A percentile compares a stretch with the other conserved stretches of the same genome.
Evolutionary conservation across 495 filamentous ascomycete species (phyloP).

Genomic region (Parmelia sp.): DNA sequence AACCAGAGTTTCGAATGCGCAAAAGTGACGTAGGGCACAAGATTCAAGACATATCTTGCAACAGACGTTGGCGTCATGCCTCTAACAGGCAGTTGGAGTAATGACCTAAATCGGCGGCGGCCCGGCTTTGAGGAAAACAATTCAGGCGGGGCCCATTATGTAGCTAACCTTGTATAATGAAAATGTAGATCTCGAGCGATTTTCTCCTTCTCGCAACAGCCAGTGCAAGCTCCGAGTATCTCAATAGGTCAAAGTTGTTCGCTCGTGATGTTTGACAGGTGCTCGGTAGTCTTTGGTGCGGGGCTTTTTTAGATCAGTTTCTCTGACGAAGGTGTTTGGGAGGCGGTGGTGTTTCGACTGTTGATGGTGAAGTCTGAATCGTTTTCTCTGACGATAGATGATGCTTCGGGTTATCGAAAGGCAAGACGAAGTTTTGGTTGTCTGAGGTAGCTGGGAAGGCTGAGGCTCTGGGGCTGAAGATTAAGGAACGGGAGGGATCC

Average conservation of each 20-base stretch:
- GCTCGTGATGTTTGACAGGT: not conserved
- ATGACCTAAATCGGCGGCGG: not conserved
- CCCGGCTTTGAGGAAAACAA: not conserved
- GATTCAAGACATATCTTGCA: not conserved
- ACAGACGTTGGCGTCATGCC: not conserved
- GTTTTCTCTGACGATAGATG: not conserved
- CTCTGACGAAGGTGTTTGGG: not conserved
- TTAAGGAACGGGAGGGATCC: not conserved
- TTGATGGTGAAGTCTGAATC: not conserved
- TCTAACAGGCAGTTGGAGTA: not conserved
- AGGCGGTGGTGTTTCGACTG: not conserved
- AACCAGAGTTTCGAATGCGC: not conserved
- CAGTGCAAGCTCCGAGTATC: not conserved
- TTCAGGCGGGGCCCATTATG: not conserved
- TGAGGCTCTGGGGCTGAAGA: constrained; percentile 1
- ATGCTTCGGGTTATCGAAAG: not conserved
- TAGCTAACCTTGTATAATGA: not conserved
- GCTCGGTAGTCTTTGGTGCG: not conserved
- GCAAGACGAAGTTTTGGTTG: not conserved
- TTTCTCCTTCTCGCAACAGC: not conserved
- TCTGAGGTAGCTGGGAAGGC: not conserved
- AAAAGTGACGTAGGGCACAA: not conserved
- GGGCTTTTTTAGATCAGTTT: not conserved
- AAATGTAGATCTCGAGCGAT: not conserved
- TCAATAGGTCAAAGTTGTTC: not conserved